Evolutionary conservation across 768 basidiomycete species (phyloP).

Genomic region (Mycena crocata): DNA sequence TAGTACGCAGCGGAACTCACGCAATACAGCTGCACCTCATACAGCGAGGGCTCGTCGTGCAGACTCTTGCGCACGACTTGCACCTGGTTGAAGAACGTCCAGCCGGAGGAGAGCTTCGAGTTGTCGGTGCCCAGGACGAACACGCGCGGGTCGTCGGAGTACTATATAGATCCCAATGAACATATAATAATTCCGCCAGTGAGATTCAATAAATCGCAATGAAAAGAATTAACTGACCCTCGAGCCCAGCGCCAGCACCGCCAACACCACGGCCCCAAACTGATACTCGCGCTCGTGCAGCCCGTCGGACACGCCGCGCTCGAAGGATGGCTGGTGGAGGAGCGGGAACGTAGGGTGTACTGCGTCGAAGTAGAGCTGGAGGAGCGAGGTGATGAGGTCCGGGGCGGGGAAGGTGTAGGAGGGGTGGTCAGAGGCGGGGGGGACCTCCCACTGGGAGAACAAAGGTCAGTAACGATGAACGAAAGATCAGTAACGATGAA

Average conservation of each 20-base stretch:
- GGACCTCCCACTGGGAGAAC: not conserved
- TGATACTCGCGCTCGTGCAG: slow-evolving; percentile 50
- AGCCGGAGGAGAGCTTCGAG: slow-evolving; percentile 31
- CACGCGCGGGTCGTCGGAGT: slow-evolving; percentile 55
- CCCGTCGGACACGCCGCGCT: slow-evolving; percentile 47
- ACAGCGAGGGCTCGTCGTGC: slow-evolving; percentile 4
- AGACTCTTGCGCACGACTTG: not conserved
- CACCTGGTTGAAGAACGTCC: slow-evolving; percentile 26
- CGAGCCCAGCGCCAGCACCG: slow-evolving; percentile 61
- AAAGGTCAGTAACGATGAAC: too few relatives aligned
- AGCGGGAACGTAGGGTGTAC: slow-evolving; percentile 46
- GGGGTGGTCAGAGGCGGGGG: not conserved
- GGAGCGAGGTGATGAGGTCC: not conserved
- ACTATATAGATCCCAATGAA: too few relatives aligned
- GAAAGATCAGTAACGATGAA: too few relatives aligned
- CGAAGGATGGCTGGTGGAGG: slow-evolving; percentile 64
- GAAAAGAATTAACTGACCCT: too few relatives aligned
- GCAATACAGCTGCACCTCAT: slow-evolving; percentile 22
- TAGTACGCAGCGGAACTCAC: slow-evolving; percentile 40
- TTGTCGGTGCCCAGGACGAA: slow-evolving; percentile 41
- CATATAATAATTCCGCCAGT: too few relatives aligned
- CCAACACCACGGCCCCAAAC: slow-evolving; percentile 59
- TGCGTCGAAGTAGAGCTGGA: not conserved
- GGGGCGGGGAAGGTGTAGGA: not conserved
- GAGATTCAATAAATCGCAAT: too few relatives aligned